phyloP scores from a whole-genome alignment of 768 basidiomycete genomes.

The Pisolithus microcarpus region DNA sequence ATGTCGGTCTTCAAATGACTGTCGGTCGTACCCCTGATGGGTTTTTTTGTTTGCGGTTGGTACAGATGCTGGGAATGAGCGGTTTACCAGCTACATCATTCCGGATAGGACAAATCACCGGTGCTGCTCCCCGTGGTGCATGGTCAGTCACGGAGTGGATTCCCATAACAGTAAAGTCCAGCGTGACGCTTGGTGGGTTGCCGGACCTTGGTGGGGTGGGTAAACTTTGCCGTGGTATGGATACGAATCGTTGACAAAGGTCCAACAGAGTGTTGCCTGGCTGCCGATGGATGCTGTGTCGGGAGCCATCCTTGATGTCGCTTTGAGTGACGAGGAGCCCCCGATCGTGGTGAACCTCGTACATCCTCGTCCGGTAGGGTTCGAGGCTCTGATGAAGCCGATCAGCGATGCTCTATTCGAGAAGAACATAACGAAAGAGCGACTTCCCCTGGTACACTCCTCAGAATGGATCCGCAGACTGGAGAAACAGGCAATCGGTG shows the following conservation, averaged over 20 bases:
- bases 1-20: conserved; percentile 8
- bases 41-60: no score
- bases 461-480: conserved; percentile 25
- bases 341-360: conserved; percentile 30
- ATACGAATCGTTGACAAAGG: background rate
- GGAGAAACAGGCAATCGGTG: conserved; percentile 13
- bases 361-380: conserved; percentile 30
- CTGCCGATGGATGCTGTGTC: conserved; percentile 31
- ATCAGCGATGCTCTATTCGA: conserved; percentile 16
- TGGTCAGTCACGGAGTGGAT: conserved; percentile 34
- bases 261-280: conserved; percentile 27
- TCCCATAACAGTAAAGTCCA: conserved; percentile 31
- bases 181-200: conserved; percentile 22
- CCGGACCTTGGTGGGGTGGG: conserved; percentile 25
- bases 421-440: conserved; percentile 2
- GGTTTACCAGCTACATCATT: conserved; percentile 19
- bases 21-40: background rate
- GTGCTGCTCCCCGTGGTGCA: conserved; percentile 26
- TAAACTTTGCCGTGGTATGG: conserved; percentile 26
- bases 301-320: conserved; percentile 26
- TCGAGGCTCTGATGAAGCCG: conserved; percentile 19
- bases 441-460: conserved; percentile 17
- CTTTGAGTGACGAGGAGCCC: conserved; percentile 11
- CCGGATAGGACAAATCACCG: conserved; percentile 33
- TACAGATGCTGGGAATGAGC: conserved; percentile 21